A percentile compares a stretch with the other conserved stretches of the same genome.
These are phyloP conservation scores for Graphilbum ipis-grandicollis DNA, from an alignment of 2,329 filamentous ascomycete species.

Conservation along the genomic window DNA sequence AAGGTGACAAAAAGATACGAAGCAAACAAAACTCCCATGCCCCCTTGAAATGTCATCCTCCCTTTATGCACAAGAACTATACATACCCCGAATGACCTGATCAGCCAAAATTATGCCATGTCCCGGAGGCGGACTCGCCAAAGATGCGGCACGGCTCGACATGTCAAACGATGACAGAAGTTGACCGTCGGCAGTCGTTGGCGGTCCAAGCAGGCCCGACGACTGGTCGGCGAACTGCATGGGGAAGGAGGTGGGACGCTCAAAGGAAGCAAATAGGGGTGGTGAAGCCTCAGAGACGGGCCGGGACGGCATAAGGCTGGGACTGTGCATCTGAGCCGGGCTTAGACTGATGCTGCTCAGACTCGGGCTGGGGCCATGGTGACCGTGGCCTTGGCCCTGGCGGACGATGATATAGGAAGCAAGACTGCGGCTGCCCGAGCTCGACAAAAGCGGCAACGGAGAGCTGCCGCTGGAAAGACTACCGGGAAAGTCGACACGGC, in stretches of 20 bases:
- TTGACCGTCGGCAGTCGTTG: not conserved
- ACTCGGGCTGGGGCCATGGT: conserved; percentile 13
- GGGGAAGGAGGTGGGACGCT: conserved; percentile 2
- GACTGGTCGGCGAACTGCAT: conserved; percentile 3
- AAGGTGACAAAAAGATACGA: too few species aligned
- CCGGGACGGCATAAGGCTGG: conserved; percentile 14
- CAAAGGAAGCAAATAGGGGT: not conserved
- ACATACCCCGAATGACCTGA: conserved; percentile 6
- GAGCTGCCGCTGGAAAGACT: conserved; percentile 15
- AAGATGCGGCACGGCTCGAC: not conserved
- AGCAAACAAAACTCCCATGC: too few species aligned
- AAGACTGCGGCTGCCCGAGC: conserved; percentile 32
- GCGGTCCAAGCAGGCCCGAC: not conserved
- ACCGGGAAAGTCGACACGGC: not conserved
- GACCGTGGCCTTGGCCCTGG: conserved; percentile 8
- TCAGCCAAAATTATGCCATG: conserved; percentile 3
- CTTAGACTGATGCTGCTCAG: conserved; percentile 15
- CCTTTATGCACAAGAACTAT: too few species aligned
- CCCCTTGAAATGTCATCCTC: too few species aligned
- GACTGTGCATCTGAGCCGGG: conserved; percentile 5
- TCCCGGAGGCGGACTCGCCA: not conserved
- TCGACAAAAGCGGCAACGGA: conserved; percentile 25
- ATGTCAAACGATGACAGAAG: not conserved
- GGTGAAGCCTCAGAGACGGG: not conserved
- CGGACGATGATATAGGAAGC: conserved; percentile 31